Conservation (phyloP, 192 early-diverging fungal species). For the Backusella luteola region DNA sequence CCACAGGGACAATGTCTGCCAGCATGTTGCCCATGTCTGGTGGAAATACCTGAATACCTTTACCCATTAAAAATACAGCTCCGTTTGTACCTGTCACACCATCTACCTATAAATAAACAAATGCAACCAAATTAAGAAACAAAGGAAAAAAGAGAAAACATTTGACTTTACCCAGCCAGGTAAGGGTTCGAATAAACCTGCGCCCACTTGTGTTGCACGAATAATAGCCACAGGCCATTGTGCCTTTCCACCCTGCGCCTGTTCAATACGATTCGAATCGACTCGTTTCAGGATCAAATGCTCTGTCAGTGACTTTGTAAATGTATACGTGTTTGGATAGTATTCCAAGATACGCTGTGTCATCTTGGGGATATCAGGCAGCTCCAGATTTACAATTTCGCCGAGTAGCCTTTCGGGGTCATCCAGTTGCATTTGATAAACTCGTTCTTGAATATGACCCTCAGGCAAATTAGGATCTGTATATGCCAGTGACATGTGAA, state of each 20-base stretch:
- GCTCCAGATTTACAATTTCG: constrained; percentile 34
- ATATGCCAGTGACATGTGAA: constrained; percentile 38
- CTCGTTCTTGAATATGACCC: constrained; percentile 35
- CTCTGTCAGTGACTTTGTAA: constrained; percentile 51
- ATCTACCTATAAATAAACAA: constrained; percentile 28
- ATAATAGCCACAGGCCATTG: constrained; percentile 43
- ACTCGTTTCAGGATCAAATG: constrained; percentile 44
- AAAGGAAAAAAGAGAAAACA: background rate
- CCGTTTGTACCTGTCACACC: constrained; percentile 36
- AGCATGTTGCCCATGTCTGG: constrained; percentile 21
- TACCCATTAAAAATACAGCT: constrained; percentile 28
- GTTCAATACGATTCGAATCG: constrained; percentile 36
- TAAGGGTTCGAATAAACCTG: constrained; percentile 32
- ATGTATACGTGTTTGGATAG: constrained; percentile 53
- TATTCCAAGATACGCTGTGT: constrained; percentile 32
- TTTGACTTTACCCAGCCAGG: constrained; percentile 33
- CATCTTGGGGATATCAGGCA: constrained; percentile 40
- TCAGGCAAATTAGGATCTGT: constrained; percentile 31
- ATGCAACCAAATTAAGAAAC: background rate
- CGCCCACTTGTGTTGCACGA: constrained; percentile 34
- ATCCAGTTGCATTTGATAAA: constrained; percentile 37
- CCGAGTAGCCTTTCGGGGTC: constrained; percentile 36
- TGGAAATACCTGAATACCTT: constrained; percentile 31
- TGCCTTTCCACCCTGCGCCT: constrained; percentile 35
- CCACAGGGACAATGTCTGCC: constrained; percentile 41